Percentiles rank a stretch among this genome's conserved stretches.
phyloP scores from a whole-genome alignment of 495 filamentous ascomycete genomes.

The Pyrenula aspistea region DNA sequence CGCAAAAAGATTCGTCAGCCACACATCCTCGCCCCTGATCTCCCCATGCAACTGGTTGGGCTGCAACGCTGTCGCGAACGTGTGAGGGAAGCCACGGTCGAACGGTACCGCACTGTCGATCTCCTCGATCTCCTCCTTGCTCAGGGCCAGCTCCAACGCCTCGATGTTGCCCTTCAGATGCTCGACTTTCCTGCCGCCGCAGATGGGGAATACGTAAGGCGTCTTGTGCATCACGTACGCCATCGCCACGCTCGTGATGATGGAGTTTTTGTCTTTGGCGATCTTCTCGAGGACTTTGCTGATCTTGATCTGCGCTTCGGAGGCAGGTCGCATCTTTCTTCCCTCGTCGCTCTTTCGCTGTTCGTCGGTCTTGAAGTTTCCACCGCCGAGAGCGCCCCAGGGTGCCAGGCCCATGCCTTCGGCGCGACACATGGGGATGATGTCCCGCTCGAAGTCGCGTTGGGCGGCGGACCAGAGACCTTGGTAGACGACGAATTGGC shows the following conservation, averaged over 20 bases:
- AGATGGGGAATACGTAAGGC: slow-evolving; percentile 66
- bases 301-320: slow-evolving; percentile 37
- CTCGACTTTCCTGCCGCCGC: slow-evolving; percentile 52
- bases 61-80: slow-evolving; percentile 26
- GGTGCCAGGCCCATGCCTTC: slow-evolving; percentile 63
- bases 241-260: slow-evolving; percentile 37
- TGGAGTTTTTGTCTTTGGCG: slow-evolving; percentile 36
- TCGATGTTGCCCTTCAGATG: slow-evolving; percentile 59
- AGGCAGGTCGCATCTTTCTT: slow-evolving; percentile 16
- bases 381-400: slow-evolving; percentile 52
- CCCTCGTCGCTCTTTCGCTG: slow-evolving; percentile 18
- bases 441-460: slow-evolving; percentile 61
- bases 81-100: slow-evolving; percentile 49
- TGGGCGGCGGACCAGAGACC: slow-evolving; percentile 47
- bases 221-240: slow-evolving; percentile 66
- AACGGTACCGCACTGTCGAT: slow-evolving; percentile 52
- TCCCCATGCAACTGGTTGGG: slow-evolving; percentile 21
- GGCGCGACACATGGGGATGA: slow-evolving; percentile 49
- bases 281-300: slow-evolving; percentile 44
- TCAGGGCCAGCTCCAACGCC: slow-evolving; percentile 43
- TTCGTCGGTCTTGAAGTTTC: slow-evolving; percentile 42
- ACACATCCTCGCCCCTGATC: slow-evolving; percentile 26
- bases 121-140: slow-evolving; percentile 47
- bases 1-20: slow-evolving; percentile 28
- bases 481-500: slow-evolving; percentile 56